These are phyloP conservation scores for Scutellaria barbata DNA, from an alignment of 257 asterid species.

Conservation along the genomic window DNA sequence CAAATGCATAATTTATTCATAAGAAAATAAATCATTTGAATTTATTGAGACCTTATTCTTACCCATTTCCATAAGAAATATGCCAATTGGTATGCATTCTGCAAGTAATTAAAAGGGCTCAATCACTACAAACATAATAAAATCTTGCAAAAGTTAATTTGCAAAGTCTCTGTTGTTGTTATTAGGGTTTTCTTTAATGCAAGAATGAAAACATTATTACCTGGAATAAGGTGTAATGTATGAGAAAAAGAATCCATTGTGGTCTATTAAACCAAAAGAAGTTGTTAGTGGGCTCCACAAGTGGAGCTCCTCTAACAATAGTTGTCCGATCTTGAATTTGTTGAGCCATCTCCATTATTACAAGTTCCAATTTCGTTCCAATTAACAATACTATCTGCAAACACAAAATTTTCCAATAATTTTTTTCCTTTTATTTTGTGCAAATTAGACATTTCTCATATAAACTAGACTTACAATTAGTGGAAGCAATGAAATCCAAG, in stretches of 20 bases:
- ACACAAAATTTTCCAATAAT: background rate
- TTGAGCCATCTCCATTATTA: slow-evolving; percentile 72
- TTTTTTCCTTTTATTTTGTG: no score
- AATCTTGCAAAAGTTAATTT: no score
- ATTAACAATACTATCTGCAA: slow-evolving; percentile 53
- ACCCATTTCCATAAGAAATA: slow-evolving; percentile 77
- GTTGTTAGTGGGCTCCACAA: slow-evolving; percentile 63
- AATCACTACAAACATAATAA: no score
- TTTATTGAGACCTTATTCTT: slow-evolving; percentile 7
- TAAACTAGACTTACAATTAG: slow-evolving; percentile 48
- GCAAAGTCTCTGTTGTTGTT: no score
- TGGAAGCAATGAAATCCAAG: slow-evolving; percentile 58
- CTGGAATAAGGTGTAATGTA: slow-evolving; percentile 68
- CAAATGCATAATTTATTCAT: background rate
- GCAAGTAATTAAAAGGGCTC: slow-evolving; percentile 20
- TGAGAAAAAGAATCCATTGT: slow-evolving; percentile 64
- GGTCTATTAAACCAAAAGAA: slow-evolving; percentile 74
- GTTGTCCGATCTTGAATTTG: slow-evolving; percentile 60
- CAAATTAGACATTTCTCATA: background rate
- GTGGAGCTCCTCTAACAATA: slow-evolving; percentile 67
- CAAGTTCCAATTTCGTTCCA: slow-evolving; percentile 67
- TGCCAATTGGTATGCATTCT: slow-evolving; percentile 82
- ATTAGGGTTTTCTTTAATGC: background rate
- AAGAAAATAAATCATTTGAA: background rate
- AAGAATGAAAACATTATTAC: slow-evolving; percentile 32